A percentile compares a stretch with the other conserved stretches of the same genome.
phyloP scores from a whole-genome alignment of 1,284 basidiomycete genomes.

The Leccinum griseonigrum region DNA sequence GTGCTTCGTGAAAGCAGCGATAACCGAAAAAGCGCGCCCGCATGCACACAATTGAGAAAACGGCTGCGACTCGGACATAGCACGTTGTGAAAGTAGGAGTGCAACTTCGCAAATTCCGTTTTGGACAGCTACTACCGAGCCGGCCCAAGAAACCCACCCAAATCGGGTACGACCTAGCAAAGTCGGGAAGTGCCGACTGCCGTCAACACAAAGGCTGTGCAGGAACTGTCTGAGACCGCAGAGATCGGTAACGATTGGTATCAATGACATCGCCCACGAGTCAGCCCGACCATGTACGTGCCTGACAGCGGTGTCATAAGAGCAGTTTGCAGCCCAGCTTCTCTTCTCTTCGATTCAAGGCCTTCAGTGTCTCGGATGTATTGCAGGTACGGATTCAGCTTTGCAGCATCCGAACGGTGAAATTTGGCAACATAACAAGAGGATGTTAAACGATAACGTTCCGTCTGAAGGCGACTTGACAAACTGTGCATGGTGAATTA shows the following conservation, averaged over 20 bases:
- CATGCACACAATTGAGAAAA: background rate
- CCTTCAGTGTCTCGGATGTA: constrained; percentile 29
- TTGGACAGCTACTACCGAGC: background rate
- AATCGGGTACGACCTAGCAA: background rate
- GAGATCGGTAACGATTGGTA: background rate
- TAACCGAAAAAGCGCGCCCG: background rate
- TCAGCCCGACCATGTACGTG: constrained; percentile 30
- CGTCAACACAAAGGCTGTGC: too few relatives aligned
- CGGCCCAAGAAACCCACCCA: background rate
- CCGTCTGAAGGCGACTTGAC: constrained; percentile 50
- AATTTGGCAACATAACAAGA: constrained; percentile 59
- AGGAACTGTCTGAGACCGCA: too few relatives aligned
- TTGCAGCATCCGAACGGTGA: constrained; percentile 65
- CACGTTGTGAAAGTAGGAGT: background rate
- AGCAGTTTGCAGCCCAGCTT: constrained; percentile 53
- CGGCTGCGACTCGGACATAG: background rate
- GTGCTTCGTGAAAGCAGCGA: background rate
- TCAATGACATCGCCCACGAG: background rate
- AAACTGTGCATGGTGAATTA: constrained; percentile 37
- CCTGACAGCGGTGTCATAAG: constrained; percentile 47
- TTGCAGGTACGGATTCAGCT: constrained; percentile 57
- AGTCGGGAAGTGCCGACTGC: background rate
- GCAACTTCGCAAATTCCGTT: background rate
- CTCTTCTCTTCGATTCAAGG: constrained; percentile 47
- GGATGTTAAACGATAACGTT: constrained; percentile 56